A percentile compares a stretch with the other conserved stretches of the same genome.
Conservation (phyloP, 1,284 basidiomycete genomes). For the Ganoderma lingzhi region DNA sequence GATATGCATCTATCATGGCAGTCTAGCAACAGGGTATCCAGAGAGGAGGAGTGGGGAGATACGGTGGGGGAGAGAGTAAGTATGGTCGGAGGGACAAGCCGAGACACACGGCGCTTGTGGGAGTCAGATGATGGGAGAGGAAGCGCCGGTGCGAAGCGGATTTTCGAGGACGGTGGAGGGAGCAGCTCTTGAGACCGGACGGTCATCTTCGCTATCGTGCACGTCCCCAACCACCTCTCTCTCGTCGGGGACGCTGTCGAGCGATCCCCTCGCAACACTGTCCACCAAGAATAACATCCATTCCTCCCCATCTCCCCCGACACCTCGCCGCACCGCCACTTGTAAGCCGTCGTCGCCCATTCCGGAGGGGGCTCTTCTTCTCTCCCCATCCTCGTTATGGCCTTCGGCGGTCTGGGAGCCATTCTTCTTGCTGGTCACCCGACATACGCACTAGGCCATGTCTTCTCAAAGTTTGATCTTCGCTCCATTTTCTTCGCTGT, state of each 20-base stretch:
- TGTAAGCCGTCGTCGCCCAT: conserved; percentile 31
- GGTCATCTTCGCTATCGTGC: conserved; percentile 28
- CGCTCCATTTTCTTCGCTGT: conserved; percentile 72
- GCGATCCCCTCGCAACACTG: conserved; percentile 54
- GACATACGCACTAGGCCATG: conserved; percentile 53
- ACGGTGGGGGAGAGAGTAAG: neutral
- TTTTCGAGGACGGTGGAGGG: conserved; percentile 37
- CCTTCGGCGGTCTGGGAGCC: conserved; percentile 64
- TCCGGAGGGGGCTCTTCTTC: conserved; percentile 43
- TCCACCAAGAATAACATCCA: conserved; percentile 41
- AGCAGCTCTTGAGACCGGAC: conserved; percentile 17
- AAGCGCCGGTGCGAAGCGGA: conserved; percentile 18
- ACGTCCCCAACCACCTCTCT: conserved; percentile 19
- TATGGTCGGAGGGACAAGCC: conserved; percentile 22
- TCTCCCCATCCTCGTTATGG: conserved; percentile 67
- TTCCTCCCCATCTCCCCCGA: conserved; percentile 40
- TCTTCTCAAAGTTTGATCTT: conserved; percentile 67
- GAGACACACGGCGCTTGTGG: conserved; percentile 18
- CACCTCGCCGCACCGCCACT: conserved; percentile 50
- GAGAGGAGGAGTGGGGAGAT: neutral
- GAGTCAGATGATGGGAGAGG: conserved; percentile 28
- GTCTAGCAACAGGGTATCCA: neutral
- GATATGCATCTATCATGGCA: neutral
- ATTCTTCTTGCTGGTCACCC: conserved; percentile 64
- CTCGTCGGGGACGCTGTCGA: conserved; percentile 43